Percentiles rank a stretch among this genome's conserved stretches.
These are phyloP conservation scores for Liquidambar formosana DNA, from an alignment of 164 flowering plant genomes.

Conservation along the genomic window DNA sequence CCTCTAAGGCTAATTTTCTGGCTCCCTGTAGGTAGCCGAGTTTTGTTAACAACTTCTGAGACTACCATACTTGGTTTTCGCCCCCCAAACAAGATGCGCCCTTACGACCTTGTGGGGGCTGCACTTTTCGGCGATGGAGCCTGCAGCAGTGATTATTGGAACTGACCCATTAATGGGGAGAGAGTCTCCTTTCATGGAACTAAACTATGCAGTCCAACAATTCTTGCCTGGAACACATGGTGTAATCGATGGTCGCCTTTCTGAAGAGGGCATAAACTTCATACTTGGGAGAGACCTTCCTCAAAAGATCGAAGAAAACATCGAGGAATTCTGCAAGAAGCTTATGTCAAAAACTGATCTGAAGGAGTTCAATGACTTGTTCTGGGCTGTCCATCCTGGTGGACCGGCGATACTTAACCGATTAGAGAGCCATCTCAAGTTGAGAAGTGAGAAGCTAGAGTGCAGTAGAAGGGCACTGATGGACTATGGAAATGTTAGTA, in stretches of 20 bases:
- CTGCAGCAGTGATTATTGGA: conserved; percentile 63
- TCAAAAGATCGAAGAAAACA: conserved; percentile 62
- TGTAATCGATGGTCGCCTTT: conserved; percentile 51
- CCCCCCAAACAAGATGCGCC: conserved; percentile 58
- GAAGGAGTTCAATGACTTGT: conserved; percentile 49
- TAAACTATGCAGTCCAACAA: conserved; percentile 53
- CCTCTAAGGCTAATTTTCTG: too few relatives aligned
- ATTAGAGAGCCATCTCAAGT: conserved; percentile 38
- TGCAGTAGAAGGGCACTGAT: conserved; percentile 65
- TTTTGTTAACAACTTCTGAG: conserved; percentile 59
- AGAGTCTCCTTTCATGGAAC: conserved; percentile 63
- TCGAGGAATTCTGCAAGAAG: conserved; percentile 57
- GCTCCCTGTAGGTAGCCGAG: too few relatives aligned
- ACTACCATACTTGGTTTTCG: conserved; percentile 71
- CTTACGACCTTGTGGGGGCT: conserved; percentile 73
- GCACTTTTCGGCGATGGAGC: conserved; percentile 83
- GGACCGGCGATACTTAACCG: conserved; percentile 72
- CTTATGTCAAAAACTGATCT: conserved; percentile 41
- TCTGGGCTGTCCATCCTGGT: conserved; percentile 83
- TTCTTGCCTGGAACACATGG: conserved; percentile 61
- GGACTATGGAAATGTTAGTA: conserved; percentile 74
- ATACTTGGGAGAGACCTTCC: conserved; percentile 72
- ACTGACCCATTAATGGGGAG: conserved; percentile 30
- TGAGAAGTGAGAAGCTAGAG: conserved; percentile 43
- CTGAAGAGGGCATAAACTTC: conserved; percentile 73